Base-by-base conservation (phyloP, 768 basidiomycete genomes). In the Mrakia hoshinonis region DNA sequence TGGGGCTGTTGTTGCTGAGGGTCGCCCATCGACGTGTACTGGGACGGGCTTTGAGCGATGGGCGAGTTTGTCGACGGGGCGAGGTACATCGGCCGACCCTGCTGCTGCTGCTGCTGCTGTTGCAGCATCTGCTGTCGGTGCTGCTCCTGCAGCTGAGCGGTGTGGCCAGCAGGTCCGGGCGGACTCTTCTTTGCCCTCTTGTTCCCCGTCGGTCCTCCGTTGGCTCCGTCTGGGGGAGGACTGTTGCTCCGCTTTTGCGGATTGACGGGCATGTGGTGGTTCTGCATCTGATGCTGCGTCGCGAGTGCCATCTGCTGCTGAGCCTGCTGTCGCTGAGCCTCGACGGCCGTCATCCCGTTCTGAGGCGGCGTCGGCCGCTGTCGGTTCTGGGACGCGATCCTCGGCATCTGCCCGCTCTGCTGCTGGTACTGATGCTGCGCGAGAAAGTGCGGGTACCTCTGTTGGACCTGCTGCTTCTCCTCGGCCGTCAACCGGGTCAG, bases 281-380 rank as follows among this genome's bases (percentile, higher is more conserved):
- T 61, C 34, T 61, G 58, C 58, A 61, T 61, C 58, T 60, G 55
- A 29, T 60, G 55, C 34, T 60, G 55, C 55, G 34, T 36, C 31
- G 55, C 55, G 10, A 60, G 31, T 31, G 11, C 4, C 55, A 60
- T 60, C 3, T 61, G 58, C 18, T 61, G 58, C 31, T 61, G 58
- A 18, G 31, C 31, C 58, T 61, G 58, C n/a, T 18, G 9, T 3
- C 31, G 31, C 58, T 61, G 58, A 39, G 58, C 36, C 34, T 61
- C 31, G 4, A 7, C 11, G 12, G 36, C 1, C 58, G 58, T 61
- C 58, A 61, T 61, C 5, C 58, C 58, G 34, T 13, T 22, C 31
- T 61, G 31, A 31, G 36, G n/a, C 43, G 15, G 43, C 7, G 43
- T 15, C 15, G 43, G 15, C 43, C 43, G 6, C 43, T 43, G 43